A percentile compares a stretch with the other conserved stretches of the same genome.
Evolutionary conservation across 1,284 basidiomycete species (phyloP).

Genomic region (Trichosporon faecale): DNA sequence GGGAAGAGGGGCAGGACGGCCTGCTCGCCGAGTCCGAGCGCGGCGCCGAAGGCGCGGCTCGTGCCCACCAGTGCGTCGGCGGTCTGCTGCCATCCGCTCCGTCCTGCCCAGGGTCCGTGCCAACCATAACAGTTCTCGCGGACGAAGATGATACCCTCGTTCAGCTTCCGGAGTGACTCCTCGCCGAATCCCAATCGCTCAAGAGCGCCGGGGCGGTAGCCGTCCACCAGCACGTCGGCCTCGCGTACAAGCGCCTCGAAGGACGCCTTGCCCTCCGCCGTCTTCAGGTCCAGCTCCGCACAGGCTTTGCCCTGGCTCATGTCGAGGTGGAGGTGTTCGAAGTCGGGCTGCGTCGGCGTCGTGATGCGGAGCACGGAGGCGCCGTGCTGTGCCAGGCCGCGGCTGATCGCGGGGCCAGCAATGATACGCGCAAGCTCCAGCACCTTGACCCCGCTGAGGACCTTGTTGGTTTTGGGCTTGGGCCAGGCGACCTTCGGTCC

Average conservation of each 20-base stretch:
- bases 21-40: slow-evolving; percentile 13
- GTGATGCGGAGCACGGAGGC: slow-evolving; percentile 20
- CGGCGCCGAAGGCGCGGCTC: slow-evolving; percentile 3
- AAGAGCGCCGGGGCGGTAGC: slow-evolving; percentile 20
- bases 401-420: slow-evolving; percentile 14
- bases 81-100: slow-evolving; percentile 23
- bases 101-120: slow-evolving; percentile 18
- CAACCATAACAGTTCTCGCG: slow-evolving; percentile 26
- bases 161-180: slow-evolving; percentile 15
- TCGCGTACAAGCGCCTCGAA: slow-evolving; percentile 11
- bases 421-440: slow-evolving; percentile 23
- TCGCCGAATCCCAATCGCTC: slow-evolving; percentile 14
- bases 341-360: slow-evolving; percentile 12
- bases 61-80: slow-evolving; percentile 14
- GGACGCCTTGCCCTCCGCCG: not conserved
- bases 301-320: slow-evolving; percentile 21
- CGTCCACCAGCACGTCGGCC: slow-evolving; percentile 21
- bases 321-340: slow-evolving; percentile 12
- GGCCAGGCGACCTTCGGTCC: slow-evolving; percentile 11
- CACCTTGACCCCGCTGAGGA: slow-evolving; percentile 21
- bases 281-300: slow-evolving; percentile 17
- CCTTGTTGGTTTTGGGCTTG: not conserved
- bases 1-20: slow-evolving; percentile 20
- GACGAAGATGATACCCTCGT: slow-evolving; percentile 13
- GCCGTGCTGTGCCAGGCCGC: slow-evolving; percentile 22